Conservation (phyloP, 805 yeast genomes). For the Sungouiella thailandica region DNA sequence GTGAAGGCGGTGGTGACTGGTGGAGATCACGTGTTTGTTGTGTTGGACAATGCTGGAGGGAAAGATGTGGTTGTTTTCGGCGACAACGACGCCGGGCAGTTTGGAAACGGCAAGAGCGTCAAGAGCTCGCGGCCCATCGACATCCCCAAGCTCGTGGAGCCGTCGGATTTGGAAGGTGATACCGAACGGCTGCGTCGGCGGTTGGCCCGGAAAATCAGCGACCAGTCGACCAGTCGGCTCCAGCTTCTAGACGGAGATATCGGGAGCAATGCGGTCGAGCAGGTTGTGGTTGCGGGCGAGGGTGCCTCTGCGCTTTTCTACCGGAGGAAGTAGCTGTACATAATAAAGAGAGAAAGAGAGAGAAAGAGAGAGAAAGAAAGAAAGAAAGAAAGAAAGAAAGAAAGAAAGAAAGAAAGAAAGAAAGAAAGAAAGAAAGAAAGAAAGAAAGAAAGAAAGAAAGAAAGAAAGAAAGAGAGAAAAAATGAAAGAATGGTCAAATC, state of each 20-base stretch:
- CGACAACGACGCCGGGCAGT: slow-evolving; percentile 73
- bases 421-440: too few species aligned
- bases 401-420: too few species aligned
- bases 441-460: too few species aligned
- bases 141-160: slow-evolving; percentile 57
- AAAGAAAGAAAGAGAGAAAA: too few species aligned
- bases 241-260: slow-evolving; percentile 30
- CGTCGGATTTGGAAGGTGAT: slow-evolving; percentile 28
- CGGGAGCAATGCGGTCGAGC: slow-evolving; percentile 37
- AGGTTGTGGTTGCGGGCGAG: slow-evolving; percentile 59
- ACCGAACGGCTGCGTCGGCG: slow-evolving; percentile 14
- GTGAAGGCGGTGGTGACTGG: slow-evolving; percentile 53
- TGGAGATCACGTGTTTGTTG: slow-evolving; percentile 57
- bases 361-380: too few species aligned
- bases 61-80: slow-evolving; percentile 79
- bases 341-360: too few species aligned
- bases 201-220: slow-evolving; percentile 26
- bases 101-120: slow-evolving; percentile 74
- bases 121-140: slow-evolving; percentile 51
- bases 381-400: too few species aligned
- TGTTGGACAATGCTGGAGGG: slow-evolving; percentile 42
- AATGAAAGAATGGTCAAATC: too few species aligned
- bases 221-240: slow-evolving; percentile 40
- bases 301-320: slow-evolving; percentile 62
- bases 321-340: slow-evolving; percentile 19